Evolutionary conservation across 164 flowering plant species (phyloP).

Genomic region (Vitis cinerea): DNA sequence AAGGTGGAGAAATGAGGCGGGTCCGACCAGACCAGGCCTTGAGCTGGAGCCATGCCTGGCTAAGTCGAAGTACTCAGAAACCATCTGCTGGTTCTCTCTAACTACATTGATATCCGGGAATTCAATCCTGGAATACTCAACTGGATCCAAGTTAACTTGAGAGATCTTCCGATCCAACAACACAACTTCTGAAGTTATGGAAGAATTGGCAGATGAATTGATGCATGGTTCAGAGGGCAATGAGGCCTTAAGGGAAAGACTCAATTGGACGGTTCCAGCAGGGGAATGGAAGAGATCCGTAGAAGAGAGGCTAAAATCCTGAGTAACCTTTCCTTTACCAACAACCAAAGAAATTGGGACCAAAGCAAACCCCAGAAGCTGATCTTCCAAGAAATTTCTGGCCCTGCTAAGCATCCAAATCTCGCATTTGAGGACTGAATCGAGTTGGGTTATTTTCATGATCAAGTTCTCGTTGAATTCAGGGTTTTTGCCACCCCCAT

Average conservation of each 20-base stretch:
- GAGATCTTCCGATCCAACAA: constrained; percentile 50
- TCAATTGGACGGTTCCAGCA: constrained; percentile 68
- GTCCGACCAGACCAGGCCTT: constrained; percentile 25
- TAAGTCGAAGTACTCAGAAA: constrained; percentile 59
- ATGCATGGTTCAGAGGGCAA: constrained; percentile 14
- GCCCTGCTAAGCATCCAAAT: constrained; percentile 94
- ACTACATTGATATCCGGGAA: constrained; percentile 72
- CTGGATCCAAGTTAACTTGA: constrained; percentile 37
- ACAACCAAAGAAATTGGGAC: constrained; percentile 65
- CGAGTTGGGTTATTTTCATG: constrained; percentile 49
- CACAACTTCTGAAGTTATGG: constrained; percentile 69
- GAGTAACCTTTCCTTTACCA: constrained; percentile 59
- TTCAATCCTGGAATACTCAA: constrained; percentile 70
- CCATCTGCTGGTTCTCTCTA: constrained; percentile 75
- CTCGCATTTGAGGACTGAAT: constrained; percentile 84
- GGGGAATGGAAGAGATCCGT: constrained; percentile 89
- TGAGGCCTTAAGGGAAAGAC: constrained; percentile 46
- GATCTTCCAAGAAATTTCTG: constrained; percentile 78
- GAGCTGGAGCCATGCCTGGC: constrained; percentile 21
- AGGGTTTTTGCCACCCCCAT: constrained; percentile 88
- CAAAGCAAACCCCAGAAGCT: constrained; percentile 77
- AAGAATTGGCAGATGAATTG: constrained; percentile 28
- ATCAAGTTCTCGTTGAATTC: constrained; percentile 65
- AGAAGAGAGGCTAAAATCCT: constrained; percentile 77
- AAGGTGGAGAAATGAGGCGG: constrained; percentile 63